Conservation (phyloP, 495 filamentous ascomycete genomes). For the Daldinia bambusicola region DNA sequence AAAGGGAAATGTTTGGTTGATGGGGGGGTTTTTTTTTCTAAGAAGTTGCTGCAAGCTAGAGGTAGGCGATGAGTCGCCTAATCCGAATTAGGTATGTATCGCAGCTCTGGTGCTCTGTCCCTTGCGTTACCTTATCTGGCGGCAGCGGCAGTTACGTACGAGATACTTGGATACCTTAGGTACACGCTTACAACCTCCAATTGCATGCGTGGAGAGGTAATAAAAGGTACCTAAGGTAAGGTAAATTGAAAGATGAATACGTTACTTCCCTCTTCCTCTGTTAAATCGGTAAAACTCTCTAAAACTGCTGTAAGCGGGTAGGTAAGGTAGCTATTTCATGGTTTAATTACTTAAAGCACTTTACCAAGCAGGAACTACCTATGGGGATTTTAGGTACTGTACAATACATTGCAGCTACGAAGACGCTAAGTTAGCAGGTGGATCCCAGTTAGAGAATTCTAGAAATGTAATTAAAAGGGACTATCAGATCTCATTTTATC, state of each 20-base stretch:
- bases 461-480: slow-evolving; percentile 27
- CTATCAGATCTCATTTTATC: slow-evolving; percentile 14
- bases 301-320: too few species aligned
- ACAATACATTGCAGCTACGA: background rate
- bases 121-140: slow-evolving; percentile 7
- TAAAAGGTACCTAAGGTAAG: too few species aligned
- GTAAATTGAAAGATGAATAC: too few species aligned
- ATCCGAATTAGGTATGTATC: slow-evolving; percentile 21
- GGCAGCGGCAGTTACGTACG: background rate
- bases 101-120: slow-evolving; percentile 11
- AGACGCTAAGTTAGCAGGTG: background rate
- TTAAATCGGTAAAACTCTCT: background rate
- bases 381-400: too few species aligned
- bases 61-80: slow-evolving; percentile 22
- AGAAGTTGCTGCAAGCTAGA: slow-evolving; percentile 9
- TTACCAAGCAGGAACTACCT: too few species aligned
- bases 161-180: slow-evolving; percentile 4
- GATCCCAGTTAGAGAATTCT: background rate
- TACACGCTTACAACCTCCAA: background rate
- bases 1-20: background rate
- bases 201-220: too few species aligned
- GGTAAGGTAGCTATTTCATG: background rate
- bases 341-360: background rate
- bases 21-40: background rate
- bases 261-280: background rate